phyloP scores from a whole-genome alignment of 1,139 yeast genomes.

The Nakaseomyces glabratus region DNA sequence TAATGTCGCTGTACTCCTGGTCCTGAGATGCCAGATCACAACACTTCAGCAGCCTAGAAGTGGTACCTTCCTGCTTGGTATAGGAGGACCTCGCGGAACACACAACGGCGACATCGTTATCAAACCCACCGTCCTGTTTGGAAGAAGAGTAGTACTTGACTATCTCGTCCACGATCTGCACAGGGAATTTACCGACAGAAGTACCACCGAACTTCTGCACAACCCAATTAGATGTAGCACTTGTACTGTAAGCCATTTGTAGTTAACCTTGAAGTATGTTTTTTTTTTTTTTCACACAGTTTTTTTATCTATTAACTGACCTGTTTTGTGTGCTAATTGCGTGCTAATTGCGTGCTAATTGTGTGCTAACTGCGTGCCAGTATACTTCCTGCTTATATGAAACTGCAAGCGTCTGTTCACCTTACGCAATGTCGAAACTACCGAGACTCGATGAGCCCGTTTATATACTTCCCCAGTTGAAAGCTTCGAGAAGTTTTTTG shows the following conservation, averaged over 20 bases:
- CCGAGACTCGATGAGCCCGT: too few relatives aligned
- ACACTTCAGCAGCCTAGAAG: conserved; percentile 69
- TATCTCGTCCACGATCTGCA: conserved; percentile 73
- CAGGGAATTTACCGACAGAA: conserved; percentile 92
- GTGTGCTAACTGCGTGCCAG: too few relatives aligned
- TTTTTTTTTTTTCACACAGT: too few relatives aligned
- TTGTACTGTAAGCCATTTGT: conserved; percentile 2
- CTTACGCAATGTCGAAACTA: too few relatives aligned
- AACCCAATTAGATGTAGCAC: conserved; percentile 44
- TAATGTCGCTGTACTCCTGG: conserved; percentile 42
- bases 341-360: too few relatives aligned
- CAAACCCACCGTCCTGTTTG: conserved; percentile 14
- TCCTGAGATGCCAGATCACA: conserved; percentile 62
- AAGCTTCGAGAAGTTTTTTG: too few relatives aligned
- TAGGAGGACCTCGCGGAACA: conserved; percentile 91
- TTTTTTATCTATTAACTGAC: too few relatives aligned
- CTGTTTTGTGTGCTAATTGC: too few relatives aligned
- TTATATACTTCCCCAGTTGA: too few relatives aligned
- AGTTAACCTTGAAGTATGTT: too few relatives aligned
- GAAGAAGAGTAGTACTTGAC: conserved; percentile 51
- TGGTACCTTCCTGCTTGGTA: conserved; percentile 90
- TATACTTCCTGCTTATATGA: too few relatives aligned
- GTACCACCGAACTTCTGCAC: conserved; percentile 97
- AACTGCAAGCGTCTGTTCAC: too few relatives aligned
- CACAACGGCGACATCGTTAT: conserved; percentile 80